Evolutionary conservation across 306 rosid genomes (phyloP).

Genomic region (Pachyrhizus erosus): DNA sequence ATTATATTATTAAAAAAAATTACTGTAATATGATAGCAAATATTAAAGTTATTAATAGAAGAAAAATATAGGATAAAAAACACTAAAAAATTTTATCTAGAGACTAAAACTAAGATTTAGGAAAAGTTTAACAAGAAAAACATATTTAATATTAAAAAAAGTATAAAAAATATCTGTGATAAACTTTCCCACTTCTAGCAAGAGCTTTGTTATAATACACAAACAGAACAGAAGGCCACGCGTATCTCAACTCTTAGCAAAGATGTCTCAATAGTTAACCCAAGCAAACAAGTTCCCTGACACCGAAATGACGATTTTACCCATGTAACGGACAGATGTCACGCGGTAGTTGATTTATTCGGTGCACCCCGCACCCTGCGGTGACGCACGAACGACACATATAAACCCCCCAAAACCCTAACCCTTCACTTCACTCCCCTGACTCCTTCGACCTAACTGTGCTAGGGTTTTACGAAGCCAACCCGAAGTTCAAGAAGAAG

Average conservation of each 20-base stretch:
- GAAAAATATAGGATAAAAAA: too few species aligned
- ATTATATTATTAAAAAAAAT: too few species aligned
- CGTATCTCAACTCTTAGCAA: background rate
- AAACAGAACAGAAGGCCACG: background rate
- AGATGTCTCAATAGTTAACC: background rate
- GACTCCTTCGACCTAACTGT: constrained; percentile 1
- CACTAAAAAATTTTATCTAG: too few species aligned
- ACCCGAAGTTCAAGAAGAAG: background rate
- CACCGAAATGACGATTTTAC: background rate
- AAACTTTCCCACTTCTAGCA: too few species aligned
- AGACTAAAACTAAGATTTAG: too few species aligned
- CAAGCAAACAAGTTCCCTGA: background rate
- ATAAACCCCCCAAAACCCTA: constrained; percentile 79
- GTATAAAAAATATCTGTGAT: too few species aligned
- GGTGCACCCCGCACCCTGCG: background rate
- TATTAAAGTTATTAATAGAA: too few species aligned
- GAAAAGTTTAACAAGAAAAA: too few species aligned
- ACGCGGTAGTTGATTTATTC: background rate
- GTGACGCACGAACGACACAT: background rate
- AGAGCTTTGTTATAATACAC: too few species aligned
- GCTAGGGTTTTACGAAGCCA: constrained; percentile 70
- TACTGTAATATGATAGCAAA: too few species aligned
- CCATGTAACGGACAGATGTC: constrained; percentile 36
- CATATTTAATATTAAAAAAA: too few species aligned
- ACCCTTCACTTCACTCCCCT: constrained; percentile 18